Conservation (phyloP, 768 basidiomycete species). For the Lepiota venenata region DNA sequence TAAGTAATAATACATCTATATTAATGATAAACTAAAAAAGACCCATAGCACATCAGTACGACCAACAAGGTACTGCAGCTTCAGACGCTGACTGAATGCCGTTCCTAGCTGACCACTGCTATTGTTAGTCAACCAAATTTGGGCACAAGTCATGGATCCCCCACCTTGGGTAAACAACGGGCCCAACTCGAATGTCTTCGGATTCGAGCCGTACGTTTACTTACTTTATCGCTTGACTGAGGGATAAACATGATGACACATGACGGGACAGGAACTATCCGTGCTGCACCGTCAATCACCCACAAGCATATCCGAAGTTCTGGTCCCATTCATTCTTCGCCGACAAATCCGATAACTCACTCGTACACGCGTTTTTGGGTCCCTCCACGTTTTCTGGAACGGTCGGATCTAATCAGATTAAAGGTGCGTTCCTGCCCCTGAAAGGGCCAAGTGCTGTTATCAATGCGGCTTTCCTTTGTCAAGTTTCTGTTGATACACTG, state of each 20-base stretch:
- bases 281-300: conserved; percentile 42
- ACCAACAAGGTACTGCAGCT: conserved; percentile 33
- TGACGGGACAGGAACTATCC: conserved; percentile 32
- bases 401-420: conserved; percentile 29
- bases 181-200: conserved; percentile 38
- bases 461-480: background rate
- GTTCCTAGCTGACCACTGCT: background rate
- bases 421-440: conserved; percentile 20
- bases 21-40: background rate
- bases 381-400: conserved; percentile 33
- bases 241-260: background rate
- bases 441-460: too few relatives aligned
- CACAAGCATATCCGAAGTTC: conserved; percentile 38
- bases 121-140: conserved; percentile 36
- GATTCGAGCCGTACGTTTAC: conserved; percentile 35
- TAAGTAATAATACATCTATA: conserved; percentile 12
- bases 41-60: conserved; percentile 36
- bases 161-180: conserved; percentile 35
- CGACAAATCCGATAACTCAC: conserved; percentile 23
- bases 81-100: background rate
- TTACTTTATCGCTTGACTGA: background rate
- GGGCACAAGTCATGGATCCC: conserved; percentile 36
- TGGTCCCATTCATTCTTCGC: conserved; percentile 39
- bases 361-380: conserved; percentile 36
- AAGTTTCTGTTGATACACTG: conserved; percentile 33